Base-by-base conservation (phyloP, 1,284 basidiomycete genomes). In the Volvariella surrecta region DNA sequence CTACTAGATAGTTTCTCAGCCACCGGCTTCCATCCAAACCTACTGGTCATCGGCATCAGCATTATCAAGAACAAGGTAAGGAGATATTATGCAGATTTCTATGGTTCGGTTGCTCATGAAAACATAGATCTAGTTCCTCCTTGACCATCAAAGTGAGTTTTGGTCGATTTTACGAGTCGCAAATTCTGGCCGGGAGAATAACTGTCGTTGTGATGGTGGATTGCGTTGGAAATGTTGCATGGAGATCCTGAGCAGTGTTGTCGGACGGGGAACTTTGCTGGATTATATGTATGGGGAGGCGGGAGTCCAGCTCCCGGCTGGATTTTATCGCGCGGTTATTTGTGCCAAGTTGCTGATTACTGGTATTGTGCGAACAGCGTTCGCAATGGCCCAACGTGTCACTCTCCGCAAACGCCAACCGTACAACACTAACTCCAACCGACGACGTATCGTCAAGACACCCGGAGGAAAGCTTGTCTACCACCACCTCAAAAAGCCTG, bases 391-490 rank as follows among this genome's bases (percentile, higher is more conserved):
- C 71, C 91, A 97, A 83, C 93, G 95, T 66, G 94, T 99, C 61
- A 97, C 94, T 58, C 89, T 99, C 73, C 90, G 96, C 74, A 99
- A 95, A 74, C 90, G 95, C 65, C 89, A 88, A 59, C 86, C 94
- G 17, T 99, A 99, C 82, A 98, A 98, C 84, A 99, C 96, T 69
- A 85, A 84, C 62, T 98, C 95, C 49, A 95, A 89, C 81, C 83
- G 90, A 62, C 79, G 93, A 63, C 85, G 93, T 52, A 80, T 99
- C 55, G 82, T 99, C 55, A 99, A 99, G 80, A 99, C 95, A 37
- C 95, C 95, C 44, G 90, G 90, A 65, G 89, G 91, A 48, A 85
- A 85, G 68, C 82, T 93, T 55, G 86, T 89, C 55, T 91, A 91
- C 74, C 88, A 93, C 67, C 86, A 91, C 66, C 68, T 91, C 63